Evolutionary conservation across 208 protist genomes (phyloP), one percentile per base, ranked within the genome.

Genomic region (Blastocrithidia nonstop): DNA sequence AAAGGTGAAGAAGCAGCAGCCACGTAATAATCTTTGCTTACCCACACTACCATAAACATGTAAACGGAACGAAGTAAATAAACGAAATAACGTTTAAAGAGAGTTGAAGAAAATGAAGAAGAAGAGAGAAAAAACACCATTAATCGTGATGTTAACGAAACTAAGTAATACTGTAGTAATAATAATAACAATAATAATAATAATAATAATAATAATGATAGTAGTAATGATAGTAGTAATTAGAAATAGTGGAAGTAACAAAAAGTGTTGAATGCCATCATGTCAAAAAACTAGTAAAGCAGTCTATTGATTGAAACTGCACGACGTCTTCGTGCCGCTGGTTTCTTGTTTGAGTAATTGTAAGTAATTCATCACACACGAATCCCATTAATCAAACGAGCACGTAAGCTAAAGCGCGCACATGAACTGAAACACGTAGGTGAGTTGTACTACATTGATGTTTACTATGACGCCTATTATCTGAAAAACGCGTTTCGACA

Each of bases 331-430:
- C 63, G 71, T 8, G 36, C 41, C 22, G 57, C 37, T 24, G 82
- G 82, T 24, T 88, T 91, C 49, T 42, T 50, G 6, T 76, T 73
- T 39, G 50, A 69, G 2, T 70, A 86, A 45, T 53, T 91, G 11
- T 62, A 87, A 28, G 50, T 44, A 0, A 48, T 91, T 7, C 8
- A 66, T 17, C 38, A 38, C 22, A 61, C 77, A 0, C 70, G 82
- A 28, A 71, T 85, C n/a, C 82, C 82, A 6, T 52, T 91, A 16
- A 47, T 88, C 33, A 66, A 66, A 31, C 72, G 70, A 16, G 58
- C 64, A 49, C 47, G 45, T 37, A 41, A 44, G 47, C 17, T 29
- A 32, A 6, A 53, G 52, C 22, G 42, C 51, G 11, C 50, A 37
- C 9, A 39, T 20, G 5, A 21, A 8, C n/a, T 22, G 52, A 11